Percentiles rank a stretch among this genome's conserved stretches.
phyloP scores from a whole-genome alignment of 495 filamentous ascomycete species.

The Tuber umbilicatum region DNA sequence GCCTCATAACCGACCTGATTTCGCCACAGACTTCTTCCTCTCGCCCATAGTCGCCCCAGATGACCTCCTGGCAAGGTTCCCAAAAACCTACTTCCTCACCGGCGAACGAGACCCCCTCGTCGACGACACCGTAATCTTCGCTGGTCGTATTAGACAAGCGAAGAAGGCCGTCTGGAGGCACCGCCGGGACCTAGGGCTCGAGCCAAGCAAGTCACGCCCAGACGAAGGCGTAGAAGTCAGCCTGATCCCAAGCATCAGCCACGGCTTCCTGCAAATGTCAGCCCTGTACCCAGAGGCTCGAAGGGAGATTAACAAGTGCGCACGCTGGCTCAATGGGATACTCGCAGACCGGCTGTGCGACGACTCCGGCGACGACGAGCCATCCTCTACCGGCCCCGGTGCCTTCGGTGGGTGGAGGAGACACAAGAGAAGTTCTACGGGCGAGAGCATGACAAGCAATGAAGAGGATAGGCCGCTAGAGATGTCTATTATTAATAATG shows the following conservation, averaged over 20 bases:
- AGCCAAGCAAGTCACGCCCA: constrained; percentile 34
- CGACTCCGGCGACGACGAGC: constrained; percentile 8
- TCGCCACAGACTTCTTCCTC: constrained; percentile 80
- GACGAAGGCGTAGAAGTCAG: constrained; percentile 59
- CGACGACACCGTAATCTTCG: constrained; percentile 94
- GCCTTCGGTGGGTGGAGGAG: constrained; percentile 37
- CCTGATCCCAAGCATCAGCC: constrained; percentile 77
- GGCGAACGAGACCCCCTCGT: constrained; percentile 93
- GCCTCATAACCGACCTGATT: constrained; percentile 85
- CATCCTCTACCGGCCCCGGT: background rate
- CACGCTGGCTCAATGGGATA: constrained; percentile 67
- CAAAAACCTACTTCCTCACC: constrained; percentile 86
- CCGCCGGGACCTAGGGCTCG: constrained; percentile 57
- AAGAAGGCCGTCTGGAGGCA: constrained; percentile 63
- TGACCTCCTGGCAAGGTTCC: constrained; percentile 69
- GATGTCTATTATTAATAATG: constrained; percentile 37
- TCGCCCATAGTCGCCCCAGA: constrained; percentile 87
- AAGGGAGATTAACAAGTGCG: constrained; percentile 68
- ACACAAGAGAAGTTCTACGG: constrained; percentile 24
- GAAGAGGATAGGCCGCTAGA: constrained; percentile 38
- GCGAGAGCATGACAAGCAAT: constrained; percentile 23
- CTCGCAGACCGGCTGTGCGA: constrained; percentile 52
- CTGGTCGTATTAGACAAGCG: constrained; percentile 73
- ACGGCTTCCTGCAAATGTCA: constrained; percentile 90
- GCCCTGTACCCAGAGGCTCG: constrained; percentile 77